phyloP scores from a whole-genome alignment of 1,139 yeast genomes.

The Saccharomyces uvarum region DNA sequence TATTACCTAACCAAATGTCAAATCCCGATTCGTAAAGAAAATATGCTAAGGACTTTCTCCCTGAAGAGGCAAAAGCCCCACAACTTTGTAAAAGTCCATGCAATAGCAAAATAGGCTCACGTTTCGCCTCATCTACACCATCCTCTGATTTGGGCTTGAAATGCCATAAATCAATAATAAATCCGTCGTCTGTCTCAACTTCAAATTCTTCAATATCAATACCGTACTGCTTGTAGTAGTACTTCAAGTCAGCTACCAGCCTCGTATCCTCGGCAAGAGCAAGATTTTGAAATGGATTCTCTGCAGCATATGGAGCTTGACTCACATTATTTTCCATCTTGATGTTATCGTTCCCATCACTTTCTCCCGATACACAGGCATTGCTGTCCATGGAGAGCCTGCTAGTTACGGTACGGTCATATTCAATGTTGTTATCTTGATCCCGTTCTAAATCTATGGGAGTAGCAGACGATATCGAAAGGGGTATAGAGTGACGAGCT shows the following conservation, averaged over 20 bases:
- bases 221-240: constrained; percentile 58
- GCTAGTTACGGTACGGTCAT: constrained; percentile 24
- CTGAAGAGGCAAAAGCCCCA: constrained; percentile 78
- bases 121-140: constrained; percentile 38
- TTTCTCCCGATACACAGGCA: constrained; percentile 2
- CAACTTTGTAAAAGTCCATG: constrained; percentile 87
- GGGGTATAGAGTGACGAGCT: neutral
- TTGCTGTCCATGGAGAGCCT: constrained; percentile 10
- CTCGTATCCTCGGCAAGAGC: constrained; percentile 29
- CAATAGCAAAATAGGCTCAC: constrained; percentile 59
- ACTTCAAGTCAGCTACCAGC: constrained; percentile 46
- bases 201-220: constrained; percentile 52
- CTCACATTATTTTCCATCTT: neutral
- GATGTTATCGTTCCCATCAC: neutral
- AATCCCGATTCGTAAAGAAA: constrained; percentile 53
- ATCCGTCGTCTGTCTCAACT: constrained; percentile 74
- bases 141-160: constrained; percentile 41
- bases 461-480: constrained; percentile 5
- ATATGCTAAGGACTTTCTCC: constrained; percentile 67
- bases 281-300: constrained; percentile 27
- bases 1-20: constrained; percentile 93
- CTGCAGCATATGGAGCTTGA: constrained; percentile 3
- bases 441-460: constrained; percentile 24
- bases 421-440: constrained; percentile 23
- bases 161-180: constrained; percentile 55